A percentile compares a stretch with the other conserved stretches of the same genome.
Conservation (phyloP, 2,329 filamentous ascomycete species). For the Cordyceps militaris region DNA sequence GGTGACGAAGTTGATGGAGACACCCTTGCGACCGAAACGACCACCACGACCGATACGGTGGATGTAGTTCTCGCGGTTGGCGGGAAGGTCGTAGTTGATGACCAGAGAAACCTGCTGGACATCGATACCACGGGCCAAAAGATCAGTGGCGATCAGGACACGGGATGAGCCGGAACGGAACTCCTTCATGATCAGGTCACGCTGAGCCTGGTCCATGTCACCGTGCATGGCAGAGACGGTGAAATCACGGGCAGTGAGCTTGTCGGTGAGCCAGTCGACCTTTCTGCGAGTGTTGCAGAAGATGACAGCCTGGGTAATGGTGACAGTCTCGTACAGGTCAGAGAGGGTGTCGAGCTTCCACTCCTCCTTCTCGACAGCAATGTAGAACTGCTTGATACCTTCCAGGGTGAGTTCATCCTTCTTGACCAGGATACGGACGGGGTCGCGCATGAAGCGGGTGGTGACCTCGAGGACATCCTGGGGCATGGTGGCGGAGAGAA, state of each 20-base stretch:
- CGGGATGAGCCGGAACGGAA: constrained; percentile 98
- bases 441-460: constrained; percentile 99
- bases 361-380: constrained; percentile 99
- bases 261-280: constrained; percentile 99
- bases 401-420: constrained; percentile 99
- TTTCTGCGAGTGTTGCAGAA: constrained; percentile 99
- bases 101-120: constrained; percentile 99
- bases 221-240: constrained; percentile 99
- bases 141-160: constrained; percentile 96
- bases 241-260: constrained; percentile 97
- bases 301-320: constrained; percentile 98
- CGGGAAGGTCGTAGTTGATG: constrained; percentile 99
- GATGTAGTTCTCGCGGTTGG: constrained; percentile 99
- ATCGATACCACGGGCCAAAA: constrained; percentile 98
- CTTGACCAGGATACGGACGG: constrained; percentile 98
- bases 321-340: constrained; percentile 98
- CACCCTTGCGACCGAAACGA: constrained; percentile 99
- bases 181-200: constrained; percentile 99
- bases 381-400: constrained; percentile 99
- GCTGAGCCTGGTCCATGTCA: constrained; percentile 97
- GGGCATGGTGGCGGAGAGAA: constrained; percentile 96
- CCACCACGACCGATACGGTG: constrained; percentile 99
- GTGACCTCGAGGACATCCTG: constrained; percentile 99
- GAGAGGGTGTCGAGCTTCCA: constrained; percentile 99
- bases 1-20: constrained; percentile 99